Percentiles rank a stretch among this genome's conserved stretches.
phyloP scores from a whole-genome alignment of 2,329 filamentous ascomycete species.

The Talaromyces sp. region DNA sequence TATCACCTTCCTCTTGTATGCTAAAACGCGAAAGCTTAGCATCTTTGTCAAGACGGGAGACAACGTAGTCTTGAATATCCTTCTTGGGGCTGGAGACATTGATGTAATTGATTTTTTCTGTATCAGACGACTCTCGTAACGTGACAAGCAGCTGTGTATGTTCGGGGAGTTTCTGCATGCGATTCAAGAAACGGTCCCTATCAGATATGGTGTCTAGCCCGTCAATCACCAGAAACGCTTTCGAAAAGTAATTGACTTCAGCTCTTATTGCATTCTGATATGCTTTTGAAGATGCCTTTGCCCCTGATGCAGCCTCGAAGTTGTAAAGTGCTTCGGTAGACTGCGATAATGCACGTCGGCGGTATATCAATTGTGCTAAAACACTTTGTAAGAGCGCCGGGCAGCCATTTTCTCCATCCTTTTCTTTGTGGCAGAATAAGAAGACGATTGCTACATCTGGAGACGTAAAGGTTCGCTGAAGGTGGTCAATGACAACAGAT shows the following conservation, averaged over 20 bases:
- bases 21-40: constrained; percentile 17
- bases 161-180: constrained; percentile 32
- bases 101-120: constrained; percentile 20
- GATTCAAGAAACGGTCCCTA: constrained; percentile 29
- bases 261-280: constrained; percentile 33
- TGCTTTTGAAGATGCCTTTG: constrained; percentile 27
- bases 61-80: constrained; percentile 24
- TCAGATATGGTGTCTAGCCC: constrained; percentile 29
- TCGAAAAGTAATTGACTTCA: constrained; percentile 30
- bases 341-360: constrained; percentile 26
- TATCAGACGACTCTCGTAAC: constrained; percentile 23
- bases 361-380: constrained; percentile 31
- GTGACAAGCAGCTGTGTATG: constrained; percentile 32
- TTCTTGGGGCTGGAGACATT: constrained; percentile 19
- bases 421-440: constrained; percentile 29
- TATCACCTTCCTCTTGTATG: constrained; percentile 2
- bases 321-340: constrained; percentile 26
- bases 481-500: constrained; percentile 27
- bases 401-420: constrained; percentile 22
- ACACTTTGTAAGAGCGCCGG: constrained; percentile 26
- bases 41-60: constrained; percentile 22
- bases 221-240: constrained; percentile 30
- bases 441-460: constrained; percentile 30
- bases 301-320: constrained; percentile 23
- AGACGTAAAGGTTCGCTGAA: constrained; percentile 29